Evolutionary conservation across 2,329 filamentous ascomycete species (phyloP), one percentile per base, ranked within the genome.

Genomic region (Neofusicoccum parvum): DNA sequence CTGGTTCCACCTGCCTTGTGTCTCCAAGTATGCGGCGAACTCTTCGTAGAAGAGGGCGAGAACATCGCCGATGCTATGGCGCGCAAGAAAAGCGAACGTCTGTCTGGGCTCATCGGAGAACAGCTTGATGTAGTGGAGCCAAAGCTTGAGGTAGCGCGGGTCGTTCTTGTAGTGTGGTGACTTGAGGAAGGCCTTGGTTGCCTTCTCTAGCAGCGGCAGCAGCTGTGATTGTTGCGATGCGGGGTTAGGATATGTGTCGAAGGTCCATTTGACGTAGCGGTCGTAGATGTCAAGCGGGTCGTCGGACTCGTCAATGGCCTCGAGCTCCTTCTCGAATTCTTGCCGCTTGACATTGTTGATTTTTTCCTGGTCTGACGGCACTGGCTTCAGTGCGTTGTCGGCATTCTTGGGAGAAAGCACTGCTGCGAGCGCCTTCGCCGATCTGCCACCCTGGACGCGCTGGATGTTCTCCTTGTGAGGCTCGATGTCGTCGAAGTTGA

Each of bases 391-490:
- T 53, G 86, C 79, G 46, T 85, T 83, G 46, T 86, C 70, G 15
- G 72, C 74, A 7, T 77, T 67, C 36, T 75, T 84, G 64, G 91
- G 84, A 68, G 93, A 90, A 85, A 92, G 93, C 37, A 92, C 87
- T 64, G 93, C 87, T 36, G 90, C 93, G 60, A 99, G 89, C 63
- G 95, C 94, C 80, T 89, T 92, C 51, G 94, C 95, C 46, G 94
- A 98, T 69, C 95, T 84, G 39, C 90, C 95, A 68, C 92, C 91
- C 15, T 94, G 94, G 12, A 99, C 85, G 23, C 93, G 89, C 79
- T 97, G 94, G 65, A 99, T 97, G 79, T 99, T 99, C 81, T 99
- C 95, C 80, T 99, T 99, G 73, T 97, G 94, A 53, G 87, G 88
- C 81, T 99, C 95, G 80, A 99, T 97, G 69, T 97, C 87, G 72